A percentile compares a stretch with the other conserved stretches of the same genome.
phyloP scores from a whole-genome alignment of 2,329 filamentous ascomycete genomes.

The Tetracladium maxilliforme region DNA sequence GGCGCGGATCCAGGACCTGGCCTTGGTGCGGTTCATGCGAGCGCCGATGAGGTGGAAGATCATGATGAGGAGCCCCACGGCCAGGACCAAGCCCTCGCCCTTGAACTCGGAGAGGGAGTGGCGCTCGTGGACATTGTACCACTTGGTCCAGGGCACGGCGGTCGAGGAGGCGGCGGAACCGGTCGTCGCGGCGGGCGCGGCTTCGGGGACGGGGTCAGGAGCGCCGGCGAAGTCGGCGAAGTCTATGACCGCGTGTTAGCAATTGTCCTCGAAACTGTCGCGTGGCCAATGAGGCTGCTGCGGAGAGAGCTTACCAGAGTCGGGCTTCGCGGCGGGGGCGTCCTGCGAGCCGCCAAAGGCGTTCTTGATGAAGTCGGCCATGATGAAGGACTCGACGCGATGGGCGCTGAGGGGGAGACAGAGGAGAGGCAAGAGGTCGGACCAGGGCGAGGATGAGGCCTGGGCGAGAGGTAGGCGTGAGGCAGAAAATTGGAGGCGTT shows the following conservation, averaged over 20 bases:
- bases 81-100: conserved; percentile 70
- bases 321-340: too few relatives aligned
- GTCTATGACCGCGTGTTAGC: conserved; percentile 42
- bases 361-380: conserved; percentile 13
- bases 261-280: too few relatives aligned
- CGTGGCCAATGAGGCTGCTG: too few relatives aligned
- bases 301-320: too few relatives aligned
- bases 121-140: conserved; percentile 95
- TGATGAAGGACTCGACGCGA: conserved; percentile 8
- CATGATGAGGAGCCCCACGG: conserved; percentile 60
- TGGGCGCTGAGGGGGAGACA: too few relatives aligned
- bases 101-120: conserved; percentile 73
- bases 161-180: conserved; percentile 27
- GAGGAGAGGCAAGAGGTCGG: too few relatives aligned
- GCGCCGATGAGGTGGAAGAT: conserved; percentile 71
- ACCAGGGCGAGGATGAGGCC: too few relatives aligned
- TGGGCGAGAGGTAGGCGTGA: too few relatives aligned
- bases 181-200: conserved; percentile 25
- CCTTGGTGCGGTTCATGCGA: conserved; percentile 64
- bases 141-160: conserved; percentile 66
- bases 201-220: conserved; percentile 45
- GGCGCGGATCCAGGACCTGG: conserved; percentile 64
- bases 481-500: too few relatives aligned
- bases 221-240: conserved; percentile 87
- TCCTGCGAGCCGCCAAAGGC: background rate